Percentiles rank a stretch among this genome's conserved stretches.
Evolutionary conservation across 441 rosid genomes (phyloP).

Genomic region (Erodium texanum): DNA sequence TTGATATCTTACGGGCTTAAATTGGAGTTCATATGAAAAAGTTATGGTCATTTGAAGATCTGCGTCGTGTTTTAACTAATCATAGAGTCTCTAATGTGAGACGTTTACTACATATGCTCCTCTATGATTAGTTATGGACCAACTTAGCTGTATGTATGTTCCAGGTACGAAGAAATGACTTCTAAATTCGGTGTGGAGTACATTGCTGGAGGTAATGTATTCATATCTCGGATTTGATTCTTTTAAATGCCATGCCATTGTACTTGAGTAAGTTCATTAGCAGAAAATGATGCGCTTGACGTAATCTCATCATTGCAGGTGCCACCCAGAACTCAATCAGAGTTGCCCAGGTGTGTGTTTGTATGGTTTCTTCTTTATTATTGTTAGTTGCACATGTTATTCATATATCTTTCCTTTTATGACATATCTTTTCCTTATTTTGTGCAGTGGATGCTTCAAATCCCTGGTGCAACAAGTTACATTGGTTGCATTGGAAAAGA

Average conservation of each 20-base stretch:
- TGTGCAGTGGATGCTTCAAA: constrained; percentile 93
- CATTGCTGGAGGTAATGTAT: constrained; percentile 80
- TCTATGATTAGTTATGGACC: constrained; percentile 4
- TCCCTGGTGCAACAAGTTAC: constrained; percentile 73
- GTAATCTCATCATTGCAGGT: constrained; percentile 27
- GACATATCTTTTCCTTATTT: constrained; percentile 8
- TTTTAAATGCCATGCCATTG: neutral
- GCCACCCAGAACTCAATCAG: constrained; percentile 78
- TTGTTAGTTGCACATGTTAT: neutral
- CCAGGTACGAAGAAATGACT: constrained; percentile 80
- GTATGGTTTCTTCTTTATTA: neutral
- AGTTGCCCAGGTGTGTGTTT: constrained; percentile 71
- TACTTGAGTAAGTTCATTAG: neutral
- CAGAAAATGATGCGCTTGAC: constrained; percentile 2
- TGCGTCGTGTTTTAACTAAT: no score
- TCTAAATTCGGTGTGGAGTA: constrained; percentile 51
- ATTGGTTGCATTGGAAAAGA: constrained; percentile 94
- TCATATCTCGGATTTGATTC: neutral
- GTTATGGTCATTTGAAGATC: no score
- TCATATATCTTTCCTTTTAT: neutral
- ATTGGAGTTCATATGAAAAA: no score
- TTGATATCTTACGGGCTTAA: no score
- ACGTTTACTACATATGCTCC: no score
- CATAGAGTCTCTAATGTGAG: no score
- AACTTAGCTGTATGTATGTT: neutral